These are phyloP conservation scores for Silene conica DNA, from an alignment of 148 eudicot genomes.

Conservation along the genomic window DNA sequence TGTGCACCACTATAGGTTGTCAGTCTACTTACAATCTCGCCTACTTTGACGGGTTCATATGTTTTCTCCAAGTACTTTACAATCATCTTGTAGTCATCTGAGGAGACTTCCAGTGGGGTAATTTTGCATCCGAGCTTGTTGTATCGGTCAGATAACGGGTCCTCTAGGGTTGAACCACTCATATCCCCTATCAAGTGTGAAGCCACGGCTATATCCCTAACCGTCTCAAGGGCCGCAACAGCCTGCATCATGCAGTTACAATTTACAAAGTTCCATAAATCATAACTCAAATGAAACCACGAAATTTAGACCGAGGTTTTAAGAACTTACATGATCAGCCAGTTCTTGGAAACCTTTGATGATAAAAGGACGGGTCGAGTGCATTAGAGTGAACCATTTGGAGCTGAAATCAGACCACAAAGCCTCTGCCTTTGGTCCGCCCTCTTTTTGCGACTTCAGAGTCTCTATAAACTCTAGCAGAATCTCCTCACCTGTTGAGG, in stretches of 20 bases:
- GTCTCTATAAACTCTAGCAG: conserved; percentile 48
- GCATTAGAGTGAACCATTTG: conserved; percentile 72
- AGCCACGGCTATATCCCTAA: conserved; percentile 62
- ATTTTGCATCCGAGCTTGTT: conserved; percentile 59
- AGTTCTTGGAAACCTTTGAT: conserved; percentile 52
- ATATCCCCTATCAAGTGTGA: conserved; percentile 72
- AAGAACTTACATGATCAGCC: conserved; percentile 60
- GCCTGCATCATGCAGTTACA: conserved; percentile 34
- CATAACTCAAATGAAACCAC: background rate
- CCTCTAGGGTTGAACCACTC: conserved; percentile 68
- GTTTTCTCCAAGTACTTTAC: conserved; percentile 65
- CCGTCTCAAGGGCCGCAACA: conserved; percentile 56
- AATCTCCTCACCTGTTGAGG: conserved; percentile 49
- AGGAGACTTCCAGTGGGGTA: conserved; percentile 43
- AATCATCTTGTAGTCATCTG: conserved; percentile 81
- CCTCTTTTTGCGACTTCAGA: conserved; percentile 34
- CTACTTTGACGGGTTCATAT: conserved; percentile 70
- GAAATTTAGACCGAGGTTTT: background rate
- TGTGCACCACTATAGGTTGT: background rate
- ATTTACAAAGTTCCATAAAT: background rate
- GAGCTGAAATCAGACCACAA: conserved; percentile 81
- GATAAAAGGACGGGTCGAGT: conserved; percentile 64
- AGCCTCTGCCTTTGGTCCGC: conserved; percentile 47
- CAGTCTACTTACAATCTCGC: conserved; percentile 49
- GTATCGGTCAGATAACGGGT: conserved; percentile 62